Percentiles rank a stretch among this genome's conserved stretches.
phyloP scores from a whole-genome alignment of 148 eudicot genomes.

The Silene uniflora region DNA sequence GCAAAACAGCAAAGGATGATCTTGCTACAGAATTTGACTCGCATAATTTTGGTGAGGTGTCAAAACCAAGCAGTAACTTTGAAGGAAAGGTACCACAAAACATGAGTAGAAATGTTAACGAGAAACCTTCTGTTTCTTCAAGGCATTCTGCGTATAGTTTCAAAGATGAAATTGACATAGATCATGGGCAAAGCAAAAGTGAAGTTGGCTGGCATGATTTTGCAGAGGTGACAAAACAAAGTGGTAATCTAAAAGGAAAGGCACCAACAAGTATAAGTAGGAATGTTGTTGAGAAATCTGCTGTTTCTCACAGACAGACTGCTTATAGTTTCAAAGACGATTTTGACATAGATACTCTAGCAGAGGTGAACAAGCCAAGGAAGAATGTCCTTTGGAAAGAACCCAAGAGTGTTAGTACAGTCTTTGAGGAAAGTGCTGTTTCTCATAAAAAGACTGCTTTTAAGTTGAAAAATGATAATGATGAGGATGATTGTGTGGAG shows the following conservation, averaged over 20 bases:
- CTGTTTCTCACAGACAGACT: slow-evolving; percentile 15
- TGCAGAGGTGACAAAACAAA: slow-evolving; percentile 20
- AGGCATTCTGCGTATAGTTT: slow-evolving; percentile 16
- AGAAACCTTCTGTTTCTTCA: slow-evolving; percentile 22
- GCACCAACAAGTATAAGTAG: slow-evolving; percentile 17
- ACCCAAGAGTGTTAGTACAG: slow-evolving; percentile 15
- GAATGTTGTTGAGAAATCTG: slow-evolving; percentile 23
- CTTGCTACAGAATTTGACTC: slow-evolving; percentile 15
- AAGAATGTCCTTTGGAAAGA: slow-evolving; percentile 16
- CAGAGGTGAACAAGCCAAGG: slow-evolving; percentile 17
- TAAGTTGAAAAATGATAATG: slow-evolving; percentile 22
- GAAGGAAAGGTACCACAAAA: slow-evolving; percentile 12
- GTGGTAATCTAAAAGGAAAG: slow-evolving; percentile 11
- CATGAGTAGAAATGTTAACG: slow-evolving; percentile 16
- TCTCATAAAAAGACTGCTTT: slow-evolving; percentile 19
- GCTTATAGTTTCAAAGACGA: slow-evolving; percentile 18
- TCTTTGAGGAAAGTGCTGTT: slow-evolving; percentile 21
- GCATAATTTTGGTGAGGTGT: slow-evolving; percentile 23
- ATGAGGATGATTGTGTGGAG: slow-evolving; percentile 53
- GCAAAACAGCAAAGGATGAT: slow-evolving; percentile 1
- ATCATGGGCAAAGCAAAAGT: slow-evolving; percentile 18
- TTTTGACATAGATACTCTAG: slow-evolving; percentile 19
- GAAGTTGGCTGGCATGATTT: slow-evolving; percentile 23
- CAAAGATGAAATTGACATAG: slow-evolving; percentile 6
- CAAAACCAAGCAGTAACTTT: slow-evolving; percentile 13